phyloP scores from a whole-genome alignment of 345 rosid species.

The Nasturtium officinale region DNA sequence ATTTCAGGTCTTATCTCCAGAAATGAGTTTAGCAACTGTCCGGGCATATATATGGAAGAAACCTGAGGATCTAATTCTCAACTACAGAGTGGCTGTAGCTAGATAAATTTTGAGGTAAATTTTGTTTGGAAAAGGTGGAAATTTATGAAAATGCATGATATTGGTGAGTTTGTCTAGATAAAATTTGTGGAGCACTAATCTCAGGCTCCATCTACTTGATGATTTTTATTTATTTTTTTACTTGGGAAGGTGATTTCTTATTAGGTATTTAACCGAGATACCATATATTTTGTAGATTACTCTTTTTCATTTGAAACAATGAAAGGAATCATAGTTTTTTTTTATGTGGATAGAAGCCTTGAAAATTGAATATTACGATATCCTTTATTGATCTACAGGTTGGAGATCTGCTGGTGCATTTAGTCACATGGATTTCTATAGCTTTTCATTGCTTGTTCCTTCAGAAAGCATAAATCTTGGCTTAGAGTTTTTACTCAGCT shows the following conservation, averaged over 20 bases:
- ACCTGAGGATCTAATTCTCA: slow-evolving; percentile 90
- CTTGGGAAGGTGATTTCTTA: slow-evolving; percentile 28
- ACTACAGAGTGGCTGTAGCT: slow-evolving; percentile 75
- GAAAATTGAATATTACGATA: slow-evolving; percentile 34
- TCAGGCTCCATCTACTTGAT: slow-evolving; percentile 33
- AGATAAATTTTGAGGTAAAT: slow-evolving; percentile 55
- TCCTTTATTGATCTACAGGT: slow-evolving; percentile 34
- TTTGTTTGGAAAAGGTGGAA: slow-evolving; percentile 6
- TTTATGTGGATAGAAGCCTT: slow-evolving; percentile 24
- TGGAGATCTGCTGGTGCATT: slow-evolving; percentile 22
- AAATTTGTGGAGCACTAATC: slow-evolving; percentile 31
- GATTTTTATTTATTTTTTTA: slow-evolving; percentile 2
- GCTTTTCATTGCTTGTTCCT: slow-evolving; percentile 31
- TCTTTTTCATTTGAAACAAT: slow-evolving; percentile 22
- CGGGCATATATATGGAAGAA: slow-evolving; percentile 96
- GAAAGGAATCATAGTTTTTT: slow-evolving; percentile 26
- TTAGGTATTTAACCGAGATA: slow-evolving; percentile 27
- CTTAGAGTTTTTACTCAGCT: slow-evolving; percentile 25
- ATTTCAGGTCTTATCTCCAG: slow-evolving; percentile 83
- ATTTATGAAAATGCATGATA: slow-evolving; percentile 32
- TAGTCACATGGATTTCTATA: slow-evolving; percentile 38
- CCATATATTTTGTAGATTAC: slow-evolving; percentile 33
- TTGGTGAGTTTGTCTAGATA: slow-evolving; percentile 34
- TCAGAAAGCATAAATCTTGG: slow-evolving; percentile 31
- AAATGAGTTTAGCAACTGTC: slow-evolving; percentile 97